Evolutionary conservation across 2,329 filamentous ascomycete genomes (phyloP).

Genomic region (Helotiales sp.): DNA sequence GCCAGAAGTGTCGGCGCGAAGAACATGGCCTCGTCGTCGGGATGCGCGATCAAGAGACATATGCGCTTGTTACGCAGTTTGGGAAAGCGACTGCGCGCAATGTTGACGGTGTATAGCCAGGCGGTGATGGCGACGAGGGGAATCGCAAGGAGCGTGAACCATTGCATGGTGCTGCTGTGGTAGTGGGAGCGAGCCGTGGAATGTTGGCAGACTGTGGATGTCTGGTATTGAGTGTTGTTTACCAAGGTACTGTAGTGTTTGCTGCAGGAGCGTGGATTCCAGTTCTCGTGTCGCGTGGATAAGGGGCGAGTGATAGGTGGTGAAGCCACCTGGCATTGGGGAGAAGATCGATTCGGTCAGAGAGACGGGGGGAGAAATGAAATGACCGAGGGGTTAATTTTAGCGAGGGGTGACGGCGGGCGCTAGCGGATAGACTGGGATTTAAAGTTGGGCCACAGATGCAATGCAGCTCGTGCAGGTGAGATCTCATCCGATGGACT

Average conservation of each 20-base stretch:
- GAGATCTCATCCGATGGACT: slow-evolving; percentile 6
- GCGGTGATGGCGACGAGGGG: slow-evolving; percentile 47
- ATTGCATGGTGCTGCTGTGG: slow-evolving; percentile 36
- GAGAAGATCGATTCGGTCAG: not conserved
- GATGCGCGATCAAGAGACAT: slow-evolving; percentile 91
- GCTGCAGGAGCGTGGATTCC: slow-evolving; percentile 6
- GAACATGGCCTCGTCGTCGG: slow-evolving; percentile 99
- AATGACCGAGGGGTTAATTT: not conserved
- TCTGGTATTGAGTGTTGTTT: not conserved
- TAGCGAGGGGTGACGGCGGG: slow-evolving; percentile 11
- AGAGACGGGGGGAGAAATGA: not conserved
- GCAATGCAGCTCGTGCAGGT: not conserved
- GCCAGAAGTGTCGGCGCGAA: slow-evolving; percentile 88
- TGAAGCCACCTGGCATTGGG: slow-evolving; percentile 6
- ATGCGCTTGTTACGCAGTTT: slow-evolving; percentile 82
- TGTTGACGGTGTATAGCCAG: slow-evolving; percentile 45
- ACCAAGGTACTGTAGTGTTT: not conserved
- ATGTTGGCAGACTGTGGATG: not conserved
- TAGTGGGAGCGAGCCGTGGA: not conserved
- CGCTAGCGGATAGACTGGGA: not conserved
- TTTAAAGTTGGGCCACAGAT: slow-evolving; percentile 10
- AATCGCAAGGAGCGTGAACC: slow-evolving; percentile 40
- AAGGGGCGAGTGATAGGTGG: not conserved
- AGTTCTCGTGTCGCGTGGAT: slow-evolving; percentile 16
- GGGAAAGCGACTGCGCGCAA: slow-evolving; percentile 59